These are phyloP conservation scores for Krasilnikovozyma curviuscula DNA, from an alignment of 768 basidiomycete species.

Conservation along the genomic window DNA sequence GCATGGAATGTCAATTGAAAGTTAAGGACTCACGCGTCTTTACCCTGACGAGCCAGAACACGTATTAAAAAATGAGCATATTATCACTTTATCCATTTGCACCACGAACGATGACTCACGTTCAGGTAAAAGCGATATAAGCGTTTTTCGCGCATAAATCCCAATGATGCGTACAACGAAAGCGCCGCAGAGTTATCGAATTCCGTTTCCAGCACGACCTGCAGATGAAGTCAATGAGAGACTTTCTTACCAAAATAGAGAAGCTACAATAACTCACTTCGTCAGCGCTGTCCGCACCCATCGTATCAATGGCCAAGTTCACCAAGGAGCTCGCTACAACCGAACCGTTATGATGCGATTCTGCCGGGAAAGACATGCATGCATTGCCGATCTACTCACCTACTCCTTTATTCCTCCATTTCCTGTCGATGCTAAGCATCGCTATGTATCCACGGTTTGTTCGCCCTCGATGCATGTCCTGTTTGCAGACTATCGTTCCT, in stretches of 20 bases:
- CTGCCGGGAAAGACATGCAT: neutral
- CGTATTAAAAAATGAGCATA: too few relatives aligned
- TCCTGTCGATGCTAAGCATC: constrained; percentile 77
- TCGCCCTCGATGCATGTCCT: constrained; percentile 56
- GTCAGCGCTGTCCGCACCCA: constrained; percentile 62
- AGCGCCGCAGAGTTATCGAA: constrained; percentile 77
- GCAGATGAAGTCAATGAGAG: constrained; percentile 2
- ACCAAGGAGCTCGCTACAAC: constrained; percentile 65
- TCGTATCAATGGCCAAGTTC: constrained; percentile 56
- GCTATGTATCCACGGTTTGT: constrained; percentile 88
- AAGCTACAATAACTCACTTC: constrained; percentile 41
- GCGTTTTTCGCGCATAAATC: constrained; percentile 89
- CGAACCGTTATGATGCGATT: constrained; percentile 20
- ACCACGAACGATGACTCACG: too few relatives aligned
- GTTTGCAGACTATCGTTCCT: constrained; percentile 93
- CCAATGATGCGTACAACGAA: constrained; percentile 71
- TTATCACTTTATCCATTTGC: too few relatives aligned
- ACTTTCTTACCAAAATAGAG: neutral
- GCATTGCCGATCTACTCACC: constrained; percentile 36
- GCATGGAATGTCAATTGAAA: too few relatives aligned
- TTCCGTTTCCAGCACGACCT: constrained; percentile 94
- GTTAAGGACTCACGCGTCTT: too few relatives aligned
- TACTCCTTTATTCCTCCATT: constrained; percentile 76
- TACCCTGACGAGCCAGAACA: too few relatives aligned
- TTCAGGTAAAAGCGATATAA: constrained; percentile 90